Conservation (phyloP, 2,329 filamentous ascomycete genomes). For the Penicillium sp. region DNA sequence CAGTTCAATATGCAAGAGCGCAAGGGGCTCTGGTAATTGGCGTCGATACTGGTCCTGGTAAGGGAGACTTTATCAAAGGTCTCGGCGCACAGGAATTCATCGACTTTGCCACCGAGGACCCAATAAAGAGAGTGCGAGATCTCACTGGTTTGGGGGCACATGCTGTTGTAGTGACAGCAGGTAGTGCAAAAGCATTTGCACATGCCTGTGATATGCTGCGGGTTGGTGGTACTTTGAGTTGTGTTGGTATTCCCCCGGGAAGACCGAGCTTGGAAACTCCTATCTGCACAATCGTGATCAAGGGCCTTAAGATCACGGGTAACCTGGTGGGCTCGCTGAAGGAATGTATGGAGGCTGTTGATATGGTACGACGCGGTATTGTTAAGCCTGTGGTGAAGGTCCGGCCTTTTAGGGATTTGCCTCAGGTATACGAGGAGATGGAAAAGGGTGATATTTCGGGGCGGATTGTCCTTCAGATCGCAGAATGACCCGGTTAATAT, state of each 20-base stretch:
- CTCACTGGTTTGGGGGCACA: constrained; percentile 37
- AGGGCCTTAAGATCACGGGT: constrained; percentile 37
- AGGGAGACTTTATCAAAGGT: constrained; percentile 32
- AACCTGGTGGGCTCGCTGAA: constrained; percentile 40
- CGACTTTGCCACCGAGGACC: constrained; percentile 33
- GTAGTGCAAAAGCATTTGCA: constrained; percentile 35
- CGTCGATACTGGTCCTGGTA: constrained; percentile 35
- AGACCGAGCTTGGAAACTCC: constrained; percentile 34
- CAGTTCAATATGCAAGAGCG: constrained; percentile 39
- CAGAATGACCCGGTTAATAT: constrained; percentile 15
- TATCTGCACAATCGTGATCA: constrained; percentile 41
- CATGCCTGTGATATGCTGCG: constrained; percentile 40
- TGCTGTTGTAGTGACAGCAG: constrained; percentile 38
- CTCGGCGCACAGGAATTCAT: constrained; percentile 37
- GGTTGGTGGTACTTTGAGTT: constrained; percentile 38
- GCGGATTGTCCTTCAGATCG: constrained; percentile 37
- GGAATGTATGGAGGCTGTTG: constrained; percentile 42
- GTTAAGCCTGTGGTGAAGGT: constrained; percentile 38
- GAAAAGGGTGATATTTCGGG: constrained; percentile 40
- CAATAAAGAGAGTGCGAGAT: constrained; percentile 28
- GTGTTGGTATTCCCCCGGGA: constrained; percentile 38
- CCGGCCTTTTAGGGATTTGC: constrained; percentile 37
- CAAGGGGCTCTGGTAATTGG: constrained; percentile 38
- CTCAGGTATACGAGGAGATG: constrained; percentile 38
- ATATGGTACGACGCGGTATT: constrained; percentile 35